Conservation (phyloP, 1,284 basidiomycete genomes). For the Heterobasidion parviporum region DNA sequence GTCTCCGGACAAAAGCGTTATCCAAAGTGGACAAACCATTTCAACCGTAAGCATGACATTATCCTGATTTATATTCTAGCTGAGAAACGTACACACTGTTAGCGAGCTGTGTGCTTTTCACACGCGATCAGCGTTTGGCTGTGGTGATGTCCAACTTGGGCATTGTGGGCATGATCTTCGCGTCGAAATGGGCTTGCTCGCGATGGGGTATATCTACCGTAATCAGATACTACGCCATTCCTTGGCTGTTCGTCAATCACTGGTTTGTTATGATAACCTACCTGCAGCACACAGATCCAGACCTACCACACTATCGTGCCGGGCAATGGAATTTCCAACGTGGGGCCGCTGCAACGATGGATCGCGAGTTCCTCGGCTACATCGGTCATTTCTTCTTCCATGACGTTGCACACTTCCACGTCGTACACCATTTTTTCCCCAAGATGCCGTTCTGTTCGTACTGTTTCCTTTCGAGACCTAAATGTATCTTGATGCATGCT, state of each 20-base stretch:
- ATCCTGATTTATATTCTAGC: background rate
- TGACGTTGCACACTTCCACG: constrained; percentile 35
- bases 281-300: constrained; percentile 46
- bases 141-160: constrained; percentile 51
- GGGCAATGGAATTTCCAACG: constrained; percentile 46
- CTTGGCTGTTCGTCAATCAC: constrained; percentile 48
- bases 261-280: constrained; percentile 56
- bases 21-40: constrained; percentile 56
- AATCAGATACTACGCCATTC: constrained; percentile 47
- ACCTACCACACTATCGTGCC: constrained; percentile 49
- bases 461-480: background rate
- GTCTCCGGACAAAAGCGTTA: constrained; percentile 62
- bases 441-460: constrained; percentile 24
- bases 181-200: constrained; percentile 23
- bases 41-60: constrained; percentile 35
- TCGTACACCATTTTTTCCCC: constrained; percentile 28
- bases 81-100: background rate
- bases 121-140: constrained; percentile 37
- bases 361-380: constrained; percentile 47
- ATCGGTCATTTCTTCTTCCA: constrained; percentile 35
- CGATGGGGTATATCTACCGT: constrained; percentile 31
- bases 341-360: constrained; percentile 57
- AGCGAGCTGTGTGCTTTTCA: constrained; percentile 53
- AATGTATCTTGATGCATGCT: background rate
- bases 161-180: constrained; percentile 37